Conservation (phyloP, 805 yeast species). For the Yamadazyma kitorensis region DNA sequence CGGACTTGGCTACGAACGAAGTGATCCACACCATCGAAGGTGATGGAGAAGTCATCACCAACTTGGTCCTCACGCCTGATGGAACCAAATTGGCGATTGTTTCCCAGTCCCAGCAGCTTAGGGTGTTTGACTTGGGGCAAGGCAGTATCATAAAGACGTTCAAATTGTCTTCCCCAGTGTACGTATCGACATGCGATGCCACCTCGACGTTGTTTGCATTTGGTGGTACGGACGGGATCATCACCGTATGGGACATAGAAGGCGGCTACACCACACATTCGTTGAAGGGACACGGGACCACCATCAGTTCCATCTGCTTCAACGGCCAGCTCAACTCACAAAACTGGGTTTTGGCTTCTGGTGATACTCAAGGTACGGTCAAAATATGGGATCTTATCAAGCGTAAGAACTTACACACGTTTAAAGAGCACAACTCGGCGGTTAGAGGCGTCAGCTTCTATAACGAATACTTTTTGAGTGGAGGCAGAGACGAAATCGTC, state of each 20-base stretch:
- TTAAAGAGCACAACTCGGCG: constrained; percentile 76
- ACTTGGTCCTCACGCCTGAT: constrained; percentile 73
- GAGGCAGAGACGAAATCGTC: constrained; percentile 85
- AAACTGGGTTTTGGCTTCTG: constrained; percentile 77
- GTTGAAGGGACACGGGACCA: constrained; percentile 89
- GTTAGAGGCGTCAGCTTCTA: constrained; percentile 80
- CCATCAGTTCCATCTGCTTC: constrained; percentile 71
- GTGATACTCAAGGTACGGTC: constrained; percentile 56
- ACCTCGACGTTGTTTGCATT: constrained; percentile 86
- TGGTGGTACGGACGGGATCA: constrained; percentile 93
- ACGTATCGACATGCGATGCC: constrained; percentile 69
- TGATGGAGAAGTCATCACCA: constrained; percentile 79
- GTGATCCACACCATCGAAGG: constrained; percentile 67
- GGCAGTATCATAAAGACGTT: constrained; percentile 44
- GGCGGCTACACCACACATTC: constrained; percentile 88
- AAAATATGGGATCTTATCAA: constrained; percentile 67
- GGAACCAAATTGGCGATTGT: constrained; percentile 66
- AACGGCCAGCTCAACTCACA: constrained; percentile 65
- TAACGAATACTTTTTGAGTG: constrained; percentile 63
- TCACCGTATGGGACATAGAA: constrained; percentile 88
- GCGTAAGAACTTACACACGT: constrained; percentile 61
- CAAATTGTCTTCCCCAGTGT: constrained; percentile 76
- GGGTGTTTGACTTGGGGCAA: constrained; percentile 53
- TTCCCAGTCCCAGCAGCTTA: constrained; percentile 80
- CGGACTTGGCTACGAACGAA: constrained; percentile 59